phyloP scores from a whole-genome alignment of 169 alveolate species.

The Plasmodium vivax region DNA sequence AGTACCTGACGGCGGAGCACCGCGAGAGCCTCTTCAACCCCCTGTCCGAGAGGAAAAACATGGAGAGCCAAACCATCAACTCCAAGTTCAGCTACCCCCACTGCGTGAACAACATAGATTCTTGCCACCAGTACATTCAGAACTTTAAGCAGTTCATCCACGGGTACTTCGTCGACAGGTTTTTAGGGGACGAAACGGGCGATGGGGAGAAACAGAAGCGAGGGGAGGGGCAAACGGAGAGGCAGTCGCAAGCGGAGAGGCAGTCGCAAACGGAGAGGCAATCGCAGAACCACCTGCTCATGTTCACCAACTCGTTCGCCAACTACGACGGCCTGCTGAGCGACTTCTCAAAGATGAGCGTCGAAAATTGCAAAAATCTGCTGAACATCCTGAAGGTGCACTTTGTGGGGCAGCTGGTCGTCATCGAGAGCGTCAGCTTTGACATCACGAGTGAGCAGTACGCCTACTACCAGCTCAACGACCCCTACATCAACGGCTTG shows the following conservation, averaged over 20 bases:
- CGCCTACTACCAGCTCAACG: constrained; percentile 65
- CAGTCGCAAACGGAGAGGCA: no score
- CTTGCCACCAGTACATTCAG: constrained; percentile 64
- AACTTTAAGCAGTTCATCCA: constrained; percentile 30
- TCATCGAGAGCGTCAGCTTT: constrained; percentile 56
- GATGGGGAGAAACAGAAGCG: background rate
- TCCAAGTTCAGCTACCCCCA: constrained; percentile 69
- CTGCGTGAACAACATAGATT: constrained; percentile 60
- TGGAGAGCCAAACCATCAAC: constrained; percentile 25
- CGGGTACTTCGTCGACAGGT: constrained; percentile 33
- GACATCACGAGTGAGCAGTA: constrained; percentile 61
- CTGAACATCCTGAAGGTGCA: constrained; percentile 61
- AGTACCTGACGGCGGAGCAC: constrained; percentile 12
- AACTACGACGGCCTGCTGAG: constrained; percentile 45
- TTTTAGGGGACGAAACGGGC: constrained; percentile 1
- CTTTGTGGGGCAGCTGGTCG: constrained; percentile 37
- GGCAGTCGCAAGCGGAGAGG: background rate
- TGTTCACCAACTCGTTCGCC: constrained; percentile 62
- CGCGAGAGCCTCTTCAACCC: constrained; percentile 44
- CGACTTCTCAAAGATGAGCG: constrained; percentile 48
- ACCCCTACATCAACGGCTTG: constrained; percentile 53
- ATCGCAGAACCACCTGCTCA: constrained; percentile 41
- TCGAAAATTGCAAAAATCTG: constrained; percentile 50
- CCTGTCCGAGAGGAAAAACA: background rate
- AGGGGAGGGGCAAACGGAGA: background rate